Base-by-base conservation (phyloP, 192 early-diverging fungal species). In the Mortierella hygrophila region DNA sequence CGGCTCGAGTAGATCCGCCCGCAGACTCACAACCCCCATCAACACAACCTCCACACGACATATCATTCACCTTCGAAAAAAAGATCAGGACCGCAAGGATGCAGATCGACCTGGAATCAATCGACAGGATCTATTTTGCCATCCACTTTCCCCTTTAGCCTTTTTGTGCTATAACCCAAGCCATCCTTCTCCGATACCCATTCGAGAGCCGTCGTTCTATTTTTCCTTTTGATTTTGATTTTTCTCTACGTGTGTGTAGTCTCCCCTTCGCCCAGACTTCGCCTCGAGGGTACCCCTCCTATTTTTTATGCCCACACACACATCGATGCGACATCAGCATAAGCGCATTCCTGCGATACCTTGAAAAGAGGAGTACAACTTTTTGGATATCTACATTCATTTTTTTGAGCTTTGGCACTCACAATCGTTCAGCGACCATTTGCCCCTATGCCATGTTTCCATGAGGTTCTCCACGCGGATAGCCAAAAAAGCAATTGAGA, bases 401-500 rank as follows among this genome's bases (percentile, higher is more conserved):
- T 26, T 57, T 54, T 65, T 32, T 26, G 3, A 15, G n/a, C n/a
- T 29, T 32, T 32, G 29, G 29, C 60, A 32, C 60, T 2, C 60
- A 16, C 11, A n/a, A 11, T 29, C n/a, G 11, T 32, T 18, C 6
- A 26, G n/a, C 16, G 21, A 26, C 60, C 8, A 4, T 65, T 11
- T 16, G 29, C 60, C 29, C n/a, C 8, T 23, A 3, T 32, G 29
- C 32, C 26, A 29, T 3, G 32, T 65, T 60, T 65, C 29, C 60
- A 65, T 65, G 60, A 32, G 60, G 60, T 65, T 32, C 13, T 32
- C 29, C 29, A 65, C 13, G 60, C 60, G 60, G 60, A 65, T 65
- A 65, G 26, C 60, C 60, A 26, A 65, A 65, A 65, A 65, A 65
- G 60, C 60, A 65, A 65, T 65, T 65, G 60, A 65, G 29, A 65